These are phyloP conservation scores for Fraxinus baroniana DNA, from an alignment of 305 asterid species.

Conservation along the genomic window DNA sequence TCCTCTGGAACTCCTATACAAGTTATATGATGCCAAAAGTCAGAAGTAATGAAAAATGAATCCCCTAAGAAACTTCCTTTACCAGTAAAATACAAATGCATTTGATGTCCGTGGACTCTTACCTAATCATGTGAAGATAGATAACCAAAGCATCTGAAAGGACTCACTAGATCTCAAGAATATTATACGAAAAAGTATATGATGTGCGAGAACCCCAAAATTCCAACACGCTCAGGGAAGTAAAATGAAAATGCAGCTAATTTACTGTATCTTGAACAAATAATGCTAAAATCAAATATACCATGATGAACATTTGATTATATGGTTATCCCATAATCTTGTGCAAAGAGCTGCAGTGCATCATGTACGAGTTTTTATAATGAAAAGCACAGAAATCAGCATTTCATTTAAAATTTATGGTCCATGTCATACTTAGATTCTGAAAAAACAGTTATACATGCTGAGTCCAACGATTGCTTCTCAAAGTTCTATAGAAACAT, in stretches of 20 bases:
- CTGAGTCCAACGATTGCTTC: neutral
- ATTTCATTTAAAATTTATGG: neutral
- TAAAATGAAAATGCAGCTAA: neutral
- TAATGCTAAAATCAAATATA: neutral
- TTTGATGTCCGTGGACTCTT: neutral
- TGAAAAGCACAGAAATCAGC: neutral
- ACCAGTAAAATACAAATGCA: neutral
- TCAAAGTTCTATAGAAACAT: constrained; percentile 25
- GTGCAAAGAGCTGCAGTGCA: neutral
- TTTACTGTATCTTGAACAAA: neutral
- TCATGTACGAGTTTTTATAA: neutral
- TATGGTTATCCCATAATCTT: neutral
- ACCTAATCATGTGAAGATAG: neutral
- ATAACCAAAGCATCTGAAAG: neutral
- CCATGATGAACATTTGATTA: neutral
- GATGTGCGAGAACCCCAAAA: neutral
- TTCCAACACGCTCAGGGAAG: neutral
- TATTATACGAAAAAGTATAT: neutral
- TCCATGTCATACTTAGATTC: neutral
- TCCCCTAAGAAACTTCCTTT: neutral
- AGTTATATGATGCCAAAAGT: constrained; percentile 18
- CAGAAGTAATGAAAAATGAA: neutral
- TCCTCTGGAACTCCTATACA: constrained; percentile 65
- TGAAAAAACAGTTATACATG: neutral
- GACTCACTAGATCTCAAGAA: neutral